These are phyloP conservation scores for Sphagnum fallax DNA, from an alignment of 228 moss, liverwort and hornwort species.

Conservation along the genomic window DNA sequence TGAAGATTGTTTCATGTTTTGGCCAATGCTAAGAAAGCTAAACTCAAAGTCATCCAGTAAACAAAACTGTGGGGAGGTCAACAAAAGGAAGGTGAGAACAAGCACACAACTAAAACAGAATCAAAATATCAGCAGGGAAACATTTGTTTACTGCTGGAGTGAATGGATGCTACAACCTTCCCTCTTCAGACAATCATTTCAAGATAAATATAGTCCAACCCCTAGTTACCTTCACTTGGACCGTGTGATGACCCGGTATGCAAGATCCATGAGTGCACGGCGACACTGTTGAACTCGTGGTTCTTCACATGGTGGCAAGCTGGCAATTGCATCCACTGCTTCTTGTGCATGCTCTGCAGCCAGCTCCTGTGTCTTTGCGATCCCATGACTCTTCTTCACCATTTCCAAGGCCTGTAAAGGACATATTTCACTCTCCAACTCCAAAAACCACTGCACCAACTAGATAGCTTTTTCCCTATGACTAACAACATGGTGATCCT, in stretches of 20 bases:
- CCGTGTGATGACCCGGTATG: slow-evolving; percentile 64
- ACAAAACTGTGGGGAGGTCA: no score
- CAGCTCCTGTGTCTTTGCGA: slow-evolving; percentile 64
- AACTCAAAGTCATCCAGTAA: no score
- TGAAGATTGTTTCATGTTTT: no score
- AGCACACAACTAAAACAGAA: no score
- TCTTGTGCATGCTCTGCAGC: slow-evolving; percentile 76
- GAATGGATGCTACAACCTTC: no score
- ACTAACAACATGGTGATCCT: background rate
- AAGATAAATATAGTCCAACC: background rate
- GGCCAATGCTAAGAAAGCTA: no score
- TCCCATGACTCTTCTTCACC: slow-evolving; percentile 75
- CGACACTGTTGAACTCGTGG: slow-evolving; percentile 70
- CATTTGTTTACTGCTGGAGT: no score
- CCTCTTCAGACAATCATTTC: no score
- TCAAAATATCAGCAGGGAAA: no score
- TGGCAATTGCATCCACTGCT: slow-evolving; percentile 58
- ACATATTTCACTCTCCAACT: background rate
- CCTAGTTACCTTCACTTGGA: slow-evolving; percentile 44
- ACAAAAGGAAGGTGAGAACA: no score
- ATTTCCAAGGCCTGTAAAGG: slow-evolving; percentile 72
- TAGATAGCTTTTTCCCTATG: background rate
- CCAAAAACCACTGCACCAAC: background rate
- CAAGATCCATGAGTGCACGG: slow-evolving; percentile 71
- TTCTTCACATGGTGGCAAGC: slow-evolving; percentile 50